Evolutionary conservation across 2,329 filamentous ascomycete species (phyloP), one percentile per base, ranked within the genome.

Genomic region (Geoglossum cookeanum): DNA sequence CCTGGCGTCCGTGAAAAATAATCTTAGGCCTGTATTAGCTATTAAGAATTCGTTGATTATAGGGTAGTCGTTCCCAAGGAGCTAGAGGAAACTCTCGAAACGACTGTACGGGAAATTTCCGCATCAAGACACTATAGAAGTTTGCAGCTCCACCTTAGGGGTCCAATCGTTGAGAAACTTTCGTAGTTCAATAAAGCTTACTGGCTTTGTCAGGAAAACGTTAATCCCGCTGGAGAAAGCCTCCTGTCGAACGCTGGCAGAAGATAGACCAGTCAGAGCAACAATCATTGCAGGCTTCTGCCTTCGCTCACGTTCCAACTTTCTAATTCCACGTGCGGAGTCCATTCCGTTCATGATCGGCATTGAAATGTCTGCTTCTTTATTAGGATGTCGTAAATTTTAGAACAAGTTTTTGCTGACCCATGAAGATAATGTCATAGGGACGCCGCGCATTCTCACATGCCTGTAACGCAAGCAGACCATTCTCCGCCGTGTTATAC

Each of bases 141-240:
- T 37, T 37, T 37, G 35, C 35, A 37, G 35, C 35, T 37, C 35
- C 13, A 37, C 3, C 35, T 37, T 3, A 37, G 39, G 39, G 9
- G 39, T 44, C 62, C 59, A 69, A 56, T 70, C 70, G 60, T 68
- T 65, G 55, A 74, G 59, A 27, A 74, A 59, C 9, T 68, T 63
- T 3, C 69, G 68, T 2, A 74, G 70, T 59, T 71, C 69, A 56
- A 67, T 70, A 58, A 74, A 71, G 0, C 68, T 70, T 3, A 74
- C 71, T 0, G 73, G 73, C 58, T 75, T 75, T 3, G 71, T 74
- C 42, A 75, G 65, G 59, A 73, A 74, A 29, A 73, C 62, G 59
- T 75, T 70, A 45, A 75, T 69, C 3, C 72, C 72, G 1, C 68
- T 70, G 1, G 67, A 63, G 29, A 72, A 64, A 0, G 71, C 71